A percentile compares a stretch with the other conserved stretches of the same genome.
phyloP scores from a whole-genome alignment of 345 rosid genomes.

The Lepidium africanum region DNA sequence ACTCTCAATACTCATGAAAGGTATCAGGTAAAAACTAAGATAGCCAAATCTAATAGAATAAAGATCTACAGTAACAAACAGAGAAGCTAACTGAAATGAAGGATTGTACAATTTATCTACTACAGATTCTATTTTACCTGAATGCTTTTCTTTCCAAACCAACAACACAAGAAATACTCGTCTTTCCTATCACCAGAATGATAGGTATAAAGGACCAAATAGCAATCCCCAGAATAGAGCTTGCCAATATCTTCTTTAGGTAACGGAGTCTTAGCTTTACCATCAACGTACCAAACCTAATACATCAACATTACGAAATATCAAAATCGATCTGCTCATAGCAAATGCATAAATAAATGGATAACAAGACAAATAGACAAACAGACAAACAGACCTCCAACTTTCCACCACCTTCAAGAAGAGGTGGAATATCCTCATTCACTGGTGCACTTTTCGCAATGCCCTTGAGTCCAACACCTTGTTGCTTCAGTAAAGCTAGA shows the following conservation, averaged over 20 bases:
- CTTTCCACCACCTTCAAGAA: conserved; percentile 96
- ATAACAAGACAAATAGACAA: conserved; percentile 3
- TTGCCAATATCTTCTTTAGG: conserved; percentile 85
- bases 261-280: conserved; percentile 69
- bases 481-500: conserved; percentile 92
- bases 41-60: background rate
- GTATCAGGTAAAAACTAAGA: background rate
- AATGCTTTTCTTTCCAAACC: conserved; percentile 85
- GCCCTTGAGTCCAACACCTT: conserved; percentile 88
- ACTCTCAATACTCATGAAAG: background rate
- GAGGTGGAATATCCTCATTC: conserved; percentile 87
- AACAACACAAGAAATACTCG: conserved; percentile 77
- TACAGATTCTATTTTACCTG: conserved; percentile 45
- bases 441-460: conserved; percentile 62
- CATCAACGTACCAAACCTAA: conserved; percentile 88
- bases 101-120: background rate
- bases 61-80: background rate
- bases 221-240: conserved; percentile 94
- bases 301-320: conserved; percentile 2
- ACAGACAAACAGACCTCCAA: conserved; percentile 57
- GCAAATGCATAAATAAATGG: background rate
- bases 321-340: background rate
- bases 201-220: conserved; percentile 77
- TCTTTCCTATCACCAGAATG: conserved; percentile 96
- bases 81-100: background rate